Percentiles rank a stretch among this genome's conserved stretches.
phyloP scores from a whole-genome alignment of 164 flowering plant genomes.

The Paratinospora sagittata region DNA sequence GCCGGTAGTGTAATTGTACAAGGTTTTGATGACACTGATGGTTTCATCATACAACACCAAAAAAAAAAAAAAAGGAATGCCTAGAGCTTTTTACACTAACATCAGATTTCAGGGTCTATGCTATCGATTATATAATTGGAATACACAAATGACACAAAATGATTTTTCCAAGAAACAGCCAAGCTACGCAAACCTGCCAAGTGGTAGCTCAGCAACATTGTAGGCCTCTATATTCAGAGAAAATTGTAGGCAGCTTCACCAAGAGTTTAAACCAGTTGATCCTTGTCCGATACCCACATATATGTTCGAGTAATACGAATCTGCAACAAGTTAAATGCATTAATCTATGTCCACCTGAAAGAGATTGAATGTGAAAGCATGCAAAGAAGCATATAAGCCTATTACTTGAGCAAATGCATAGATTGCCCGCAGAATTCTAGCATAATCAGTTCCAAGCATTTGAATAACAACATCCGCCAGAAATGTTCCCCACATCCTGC shows the following conservation, averaged over 20 bases:
- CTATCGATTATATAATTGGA: background rate
- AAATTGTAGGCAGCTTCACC: background rate
- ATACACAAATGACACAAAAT: background rate
- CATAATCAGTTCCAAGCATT: constrained; percentile 98
- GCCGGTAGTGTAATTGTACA: background rate
- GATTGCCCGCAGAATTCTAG: constrained; percentile 80
- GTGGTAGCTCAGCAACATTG: background rate
- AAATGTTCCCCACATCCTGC: constrained; percentile 91
- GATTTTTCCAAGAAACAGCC: background rate
- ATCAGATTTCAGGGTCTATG: background rate
- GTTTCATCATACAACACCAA: background rate
- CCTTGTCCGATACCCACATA: constrained; percentile 28
- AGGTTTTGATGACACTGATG: background rate
- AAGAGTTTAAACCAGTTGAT: background rate
- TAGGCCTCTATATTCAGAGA: background rate
- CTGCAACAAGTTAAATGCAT: constrained; percentile 24
- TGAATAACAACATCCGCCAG: constrained; percentile 92
- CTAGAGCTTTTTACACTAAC: background rate
- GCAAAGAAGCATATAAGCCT: background rate
- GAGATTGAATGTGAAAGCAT: background rate
- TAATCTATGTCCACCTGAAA: background rate
- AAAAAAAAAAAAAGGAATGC: background rate
- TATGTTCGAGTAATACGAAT: constrained; percentile 61
- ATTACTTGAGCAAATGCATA: constrained; percentile 92
- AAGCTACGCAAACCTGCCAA: background rate